Evolutionary conservation across 805 yeast species (phyloP).

Genomic region (Candida rishiriensis): DNA sequence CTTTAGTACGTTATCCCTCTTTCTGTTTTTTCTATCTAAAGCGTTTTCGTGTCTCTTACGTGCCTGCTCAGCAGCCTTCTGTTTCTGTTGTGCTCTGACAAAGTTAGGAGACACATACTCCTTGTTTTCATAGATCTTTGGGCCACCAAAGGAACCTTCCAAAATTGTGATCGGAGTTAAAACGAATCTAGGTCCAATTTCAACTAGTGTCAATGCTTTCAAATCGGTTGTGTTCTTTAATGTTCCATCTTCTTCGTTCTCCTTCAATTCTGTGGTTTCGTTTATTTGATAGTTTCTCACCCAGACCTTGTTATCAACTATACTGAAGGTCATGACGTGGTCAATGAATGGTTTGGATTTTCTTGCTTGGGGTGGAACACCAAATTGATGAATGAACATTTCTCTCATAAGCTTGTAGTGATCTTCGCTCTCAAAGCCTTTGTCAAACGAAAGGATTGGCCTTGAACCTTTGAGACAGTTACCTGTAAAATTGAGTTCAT

Average conservation of each 20-base stretch:
- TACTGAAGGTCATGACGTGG: slow-evolving; percentile 88
- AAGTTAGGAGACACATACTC: slow-evolving; percentile 95
- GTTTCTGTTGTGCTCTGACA: slow-evolving; percentile 83
- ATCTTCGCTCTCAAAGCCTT: slow-evolving; percentile 59
- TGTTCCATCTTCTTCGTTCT: slow-evolving; percentile 30
- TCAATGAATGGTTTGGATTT: slow-evolving; percentile 92
- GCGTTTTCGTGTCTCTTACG: slow-evolving; percentile 76
- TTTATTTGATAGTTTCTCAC: slow-evolving; percentile 89
- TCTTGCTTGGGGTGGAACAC: slow-evolving; percentile 93
- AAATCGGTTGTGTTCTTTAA: slow-evolving; percentile 24
- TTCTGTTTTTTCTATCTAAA: slow-evolving; percentile 65
- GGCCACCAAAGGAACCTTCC: slow-evolving; percentile 97
- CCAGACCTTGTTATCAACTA: slow-evolving; percentile 94
- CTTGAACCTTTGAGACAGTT: slow-evolving; percentile 94
- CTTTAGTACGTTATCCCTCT: slow-evolving; percentile 67
- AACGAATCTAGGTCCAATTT: slow-evolving; percentile 95
- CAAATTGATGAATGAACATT: slow-evolving; percentile 74
- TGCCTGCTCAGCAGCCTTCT: slow-evolving; percentile 77
- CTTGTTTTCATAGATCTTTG: slow-evolving; percentile 94
- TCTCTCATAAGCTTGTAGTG: slow-evolving; percentile 80
- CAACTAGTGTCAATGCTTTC: slow-evolving; percentile 74
- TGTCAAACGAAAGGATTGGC: slow-evolving; percentile 87
- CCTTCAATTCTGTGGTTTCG: slow-evolving; percentile 56
- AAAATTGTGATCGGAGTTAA: slow-evolving; percentile 85
- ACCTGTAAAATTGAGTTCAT: slow-evolving; percentile 94